Evolutionary conservation across 495 filamentous ascomycete genomes (phyloP).

Genomic region (Penicillium salamii): DNA sequence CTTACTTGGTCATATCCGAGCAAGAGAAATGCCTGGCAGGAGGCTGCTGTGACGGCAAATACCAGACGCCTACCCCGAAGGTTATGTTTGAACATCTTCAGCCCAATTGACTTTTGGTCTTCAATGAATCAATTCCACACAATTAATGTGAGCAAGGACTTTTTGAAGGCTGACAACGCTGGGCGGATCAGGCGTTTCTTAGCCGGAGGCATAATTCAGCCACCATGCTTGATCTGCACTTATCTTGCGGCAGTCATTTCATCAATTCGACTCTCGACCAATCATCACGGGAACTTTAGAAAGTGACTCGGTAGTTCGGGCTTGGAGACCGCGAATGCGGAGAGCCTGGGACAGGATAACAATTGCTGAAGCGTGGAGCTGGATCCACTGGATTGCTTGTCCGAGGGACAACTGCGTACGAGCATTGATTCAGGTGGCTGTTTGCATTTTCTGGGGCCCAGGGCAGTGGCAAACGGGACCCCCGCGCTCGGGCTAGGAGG

Average conservation of each 20-base stretch:
- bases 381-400: neutral
- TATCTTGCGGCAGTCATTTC: too few relatives aligned
- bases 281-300: neutral
- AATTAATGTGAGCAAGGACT: too few relatives aligned
- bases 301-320: neutral
- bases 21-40: slow-evolving; percentile 51
- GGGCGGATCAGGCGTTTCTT: neutral
- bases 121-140: too few relatives aligned
- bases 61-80: neutral
- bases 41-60: slow-evolving; percentile 4
- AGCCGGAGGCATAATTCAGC: neutral
- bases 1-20: slow-evolving; percentile 57
- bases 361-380: neutral
- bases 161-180: too few relatives aligned
- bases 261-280: too few relatives aligned
- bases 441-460: neutral
- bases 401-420: neutral
- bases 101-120: neutral
- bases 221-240: neutral
- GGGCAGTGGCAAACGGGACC: neutral
- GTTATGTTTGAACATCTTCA: neutral
- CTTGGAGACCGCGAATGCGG: neutral
- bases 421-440: neutral
- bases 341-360: neutral
- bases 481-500: neutral